Evolutionary conservation across 2,329 filamentous ascomycete species (phyloP), one percentile per base, ranked within the genome.

Genomic region (Madurella fahalii): DNA sequence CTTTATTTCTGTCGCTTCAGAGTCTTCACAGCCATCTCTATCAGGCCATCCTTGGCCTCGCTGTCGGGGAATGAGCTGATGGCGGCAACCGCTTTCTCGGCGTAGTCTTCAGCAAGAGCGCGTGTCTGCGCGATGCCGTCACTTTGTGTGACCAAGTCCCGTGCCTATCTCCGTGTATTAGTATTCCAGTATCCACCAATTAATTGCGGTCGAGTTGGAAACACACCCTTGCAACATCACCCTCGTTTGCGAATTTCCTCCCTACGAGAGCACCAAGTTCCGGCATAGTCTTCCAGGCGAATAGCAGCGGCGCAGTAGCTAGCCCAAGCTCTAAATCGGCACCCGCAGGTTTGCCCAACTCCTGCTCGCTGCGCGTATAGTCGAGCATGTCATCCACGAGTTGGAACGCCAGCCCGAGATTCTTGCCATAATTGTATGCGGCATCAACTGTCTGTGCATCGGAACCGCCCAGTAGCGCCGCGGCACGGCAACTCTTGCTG

Each of bases 311-410:
- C 12, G 94, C 94, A 12, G 94, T 99, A 42, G 94, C 94, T 54
- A 99, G 79, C 4, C 94, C 94, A 31, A 99, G 77, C 72, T 97
- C 90, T 58, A 99, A 72, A 72, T 99, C 94, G 31, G 94, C 94
- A 40, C 93, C 94, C 5, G 93, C 90, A 2, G 94, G 94, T 74
- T 99, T 99, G 20, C 94, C 94, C 41, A 99, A 76, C 69, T 96
- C 91, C 56, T 83, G 80, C 41, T 85, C 90, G 52, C 82, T 90
- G 58, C 90, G 83, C 0, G 94, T 97, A 71, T 97, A 99, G 71
- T 99, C 94, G 64, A 99, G 79, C 87, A 99, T 89, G 69, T 99
- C 94, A 69, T 99, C 94, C 15, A 99, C 93, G 9, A 99, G 80
- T 77, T 99, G 94, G 74, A 99, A 99, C 1, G 94, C 94, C 52